These are phyloP conservation scores for Pleurotus djamor DNA, from an alignment of 768 basidiomycete genomes.

Conservation along the genomic window DNA sequence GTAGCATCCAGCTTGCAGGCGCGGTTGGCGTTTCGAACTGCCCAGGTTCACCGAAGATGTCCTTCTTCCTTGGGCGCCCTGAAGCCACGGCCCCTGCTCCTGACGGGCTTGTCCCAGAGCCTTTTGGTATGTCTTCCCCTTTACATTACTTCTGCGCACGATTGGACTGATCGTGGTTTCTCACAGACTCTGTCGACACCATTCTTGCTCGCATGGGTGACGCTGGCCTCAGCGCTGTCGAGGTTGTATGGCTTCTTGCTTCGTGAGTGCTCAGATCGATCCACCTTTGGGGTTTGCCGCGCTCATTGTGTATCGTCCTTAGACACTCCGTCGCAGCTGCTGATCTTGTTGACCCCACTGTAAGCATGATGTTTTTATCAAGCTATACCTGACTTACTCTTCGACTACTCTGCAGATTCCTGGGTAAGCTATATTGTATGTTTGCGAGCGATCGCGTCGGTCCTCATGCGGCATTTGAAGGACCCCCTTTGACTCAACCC, in stretches of 20 bases:
- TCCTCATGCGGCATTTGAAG: conserved; percentile 3
- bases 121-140: conserved; percentile 10
- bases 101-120: conserved; percentile 18
- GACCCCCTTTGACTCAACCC: conserved; percentile 31
- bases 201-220: conserved; percentile 14
- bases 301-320: neutral
- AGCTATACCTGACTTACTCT: neutral
- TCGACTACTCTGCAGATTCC: conserved; percentile 11
- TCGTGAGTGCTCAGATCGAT: conserved; percentile 7
- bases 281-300: too few species aligned
- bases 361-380: neutral
- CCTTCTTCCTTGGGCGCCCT: conserved; percentile 23
- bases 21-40: conserved; percentile 31
- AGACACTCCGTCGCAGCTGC: conserved; percentile 16
- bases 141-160: too few species aligned
- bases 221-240: conserved; percentile 9
- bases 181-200: conserved; percentile 11
- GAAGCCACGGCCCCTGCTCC: conserved; percentile 12
- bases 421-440: neutral
- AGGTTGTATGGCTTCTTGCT: conserved; percentile 16
- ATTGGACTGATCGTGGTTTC: neutral
- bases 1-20: conserved; percentile 33
- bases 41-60: conserved; percentile 28
- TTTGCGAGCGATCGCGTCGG: neutral
- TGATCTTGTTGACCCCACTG: conserved; percentile 16